These are phyloP conservation scores for Leucoagaricus sp. DNA, from an alignment of 1,284 basidiomycete species.

Conservation along the genomic window DNA sequence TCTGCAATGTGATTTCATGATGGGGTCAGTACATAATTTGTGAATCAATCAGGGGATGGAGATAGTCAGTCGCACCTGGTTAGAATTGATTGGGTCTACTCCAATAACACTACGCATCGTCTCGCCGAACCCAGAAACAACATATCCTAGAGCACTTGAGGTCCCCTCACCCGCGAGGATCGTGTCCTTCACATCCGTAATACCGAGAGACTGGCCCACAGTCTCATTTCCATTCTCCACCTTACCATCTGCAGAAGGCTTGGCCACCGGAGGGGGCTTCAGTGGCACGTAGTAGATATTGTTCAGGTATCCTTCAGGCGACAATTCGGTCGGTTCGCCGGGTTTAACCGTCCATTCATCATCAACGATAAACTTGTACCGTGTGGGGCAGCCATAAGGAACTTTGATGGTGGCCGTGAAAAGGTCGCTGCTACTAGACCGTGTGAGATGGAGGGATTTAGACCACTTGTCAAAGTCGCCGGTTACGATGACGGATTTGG, in stretches of 20 bases:
- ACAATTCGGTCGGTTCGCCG: slow-evolving; percentile 60
- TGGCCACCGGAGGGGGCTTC: slow-evolving; percentile 11
- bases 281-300: slow-evolving; percentile 66
- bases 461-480: slow-evolving; percentile 78
- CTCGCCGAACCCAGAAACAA: slow-evolving; percentile 40
- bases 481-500: slow-evolving; percentile 66
- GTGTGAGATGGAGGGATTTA: slow-evolving; percentile 18
- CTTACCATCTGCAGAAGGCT: not conserved
- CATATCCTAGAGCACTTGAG: slow-evolving; percentile 35
- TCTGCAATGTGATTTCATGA: slow-evolving; percentile 21
- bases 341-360: slow-evolving; percentile 63
- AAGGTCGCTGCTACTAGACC: slow-evolving; percentile 32
- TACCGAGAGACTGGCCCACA: slow-evolving; percentile 27
- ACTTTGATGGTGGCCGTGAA: slow-evolving; percentile 59
- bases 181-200: slow-evolving; percentile 37
- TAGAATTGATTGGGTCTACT: slow-evolving; percentile 39
- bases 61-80: slow-evolving; percentile 27
- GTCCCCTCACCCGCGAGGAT: slow-evolving; percentile 41
- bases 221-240: slow-evolving; percentile 9
- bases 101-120: slow-evolving; percentile 37
- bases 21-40: not conserved
- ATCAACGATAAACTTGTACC: slow-evolving; percentile 82
- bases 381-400: slow-evolving; percentile 64
- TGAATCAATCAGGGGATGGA: not conserved
- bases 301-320: slow-evolving; percentile 68